These are phyloP conservation scores for Suhomyces faveliae DNA, from an alignment of 805 yeast genomes.

Conservation along the genomic window DNA sequence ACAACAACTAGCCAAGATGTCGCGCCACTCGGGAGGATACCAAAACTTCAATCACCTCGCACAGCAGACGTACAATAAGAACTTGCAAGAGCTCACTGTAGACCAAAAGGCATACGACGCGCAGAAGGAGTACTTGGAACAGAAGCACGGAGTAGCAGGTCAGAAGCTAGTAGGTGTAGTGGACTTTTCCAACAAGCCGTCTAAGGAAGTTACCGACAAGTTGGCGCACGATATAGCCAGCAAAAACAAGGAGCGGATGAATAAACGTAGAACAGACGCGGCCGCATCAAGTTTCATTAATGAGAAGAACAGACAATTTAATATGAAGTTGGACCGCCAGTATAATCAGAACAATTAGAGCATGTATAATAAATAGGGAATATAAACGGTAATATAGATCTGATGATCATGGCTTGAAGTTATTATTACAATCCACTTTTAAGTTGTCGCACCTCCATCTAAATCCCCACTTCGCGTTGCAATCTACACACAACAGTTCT, in stretches of 20 bases:
- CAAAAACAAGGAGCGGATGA: slow-evolving; percentile 34
- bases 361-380: background rate
- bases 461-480: no score
- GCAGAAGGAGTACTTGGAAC: slow-evolving; percentile 26
- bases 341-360: slow-evolving; percentile 22
- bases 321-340: slow-evolving; percentile 62
- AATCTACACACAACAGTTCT: no score
- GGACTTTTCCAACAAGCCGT: slow-evolving; percentile 36
- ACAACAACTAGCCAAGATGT: slow-evolving; percentile 14
- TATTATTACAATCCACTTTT: no score
- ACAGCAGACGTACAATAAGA: slow-evolving; percentile 57
- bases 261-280: slow-evolving; percentile 36
- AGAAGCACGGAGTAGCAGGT: background rate
- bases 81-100: slow-evolving; percentile 35
- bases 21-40: slow-evolving; percentile 37
- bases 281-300: slow-evolving; percentile 52
- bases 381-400: no score
- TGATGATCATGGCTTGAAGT: no score
- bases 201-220: slow-evolving; percentile 17
- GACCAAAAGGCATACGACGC: slow-evolving; percentile 43
- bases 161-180: background rate
- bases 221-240: slow-evolving; percentile 34
- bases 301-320: slow-evolving; percentile 72
- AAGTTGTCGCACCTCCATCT: background rate
- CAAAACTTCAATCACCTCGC: slow-evolving; percentile 57